A percentile compares a stretch with the other conserved stretches of the same genome.
phyloP scores from a whole-genome alignment of 345 rosid species.

The Syzygium grande region DNA sequence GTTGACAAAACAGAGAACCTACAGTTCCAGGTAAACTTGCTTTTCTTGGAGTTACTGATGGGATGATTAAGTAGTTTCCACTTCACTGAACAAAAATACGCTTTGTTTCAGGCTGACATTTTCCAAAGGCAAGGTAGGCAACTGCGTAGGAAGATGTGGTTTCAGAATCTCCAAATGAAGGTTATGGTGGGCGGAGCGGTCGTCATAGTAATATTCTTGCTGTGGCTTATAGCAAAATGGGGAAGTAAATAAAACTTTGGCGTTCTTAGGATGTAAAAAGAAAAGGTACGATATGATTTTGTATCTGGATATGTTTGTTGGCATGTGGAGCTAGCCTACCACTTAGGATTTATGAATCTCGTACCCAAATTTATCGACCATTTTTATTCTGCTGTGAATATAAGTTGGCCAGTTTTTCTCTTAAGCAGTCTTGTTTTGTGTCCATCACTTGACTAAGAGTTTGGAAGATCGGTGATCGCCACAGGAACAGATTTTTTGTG shows the following conservation, averaged over 20 bases:
- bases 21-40: constrained; percentile 70
- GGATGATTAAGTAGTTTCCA: not conserved
- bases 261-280: not conserved
- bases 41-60: not conserved
- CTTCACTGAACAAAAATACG: not conserved
- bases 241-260: constrained; percentile 43
- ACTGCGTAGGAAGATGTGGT: constrained; percentile 93
- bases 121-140: constrained; percentile 98
- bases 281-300: not conserved
- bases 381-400: not conserved
- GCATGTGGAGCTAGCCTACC: not conserved
- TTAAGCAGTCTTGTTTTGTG: not conserved
- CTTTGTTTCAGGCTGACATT: constrained; percentile 61
- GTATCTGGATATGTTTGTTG: not conserved
- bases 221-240: constrained; percentile 65
- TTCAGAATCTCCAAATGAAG: constrained; percentile 83
- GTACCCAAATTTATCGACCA: not conserved
- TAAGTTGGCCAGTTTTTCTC: not conserved
- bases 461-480: not conserved
- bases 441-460: not conserved
- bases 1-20: constrained; percentile 89
- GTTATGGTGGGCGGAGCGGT: constrained; percentile 69
- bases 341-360: not conserved
- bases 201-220: constrained; percentile 41
- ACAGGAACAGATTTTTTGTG: not conserved